A percentile compares a stretch with the other conserved stretches of the same genome.
Conservation (phyloP, 495 filamentous ascomycete species). For the Aspergillus olivimuriae region DNA sequence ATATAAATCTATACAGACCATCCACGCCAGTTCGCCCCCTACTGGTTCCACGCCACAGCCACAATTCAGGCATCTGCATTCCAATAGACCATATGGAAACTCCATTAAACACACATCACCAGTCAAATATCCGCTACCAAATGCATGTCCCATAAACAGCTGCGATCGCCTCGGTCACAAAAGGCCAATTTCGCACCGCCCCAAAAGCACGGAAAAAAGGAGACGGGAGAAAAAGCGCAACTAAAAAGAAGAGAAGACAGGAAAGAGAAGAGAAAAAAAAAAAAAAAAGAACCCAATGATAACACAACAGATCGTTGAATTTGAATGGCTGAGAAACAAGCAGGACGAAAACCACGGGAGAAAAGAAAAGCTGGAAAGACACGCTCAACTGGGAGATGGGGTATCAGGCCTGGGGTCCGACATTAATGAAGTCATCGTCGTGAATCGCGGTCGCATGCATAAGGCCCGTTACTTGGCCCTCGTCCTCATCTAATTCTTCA, state of each 20-base stretch:
- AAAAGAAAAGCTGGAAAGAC: constrained; percentile 13
- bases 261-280: constrained; percentile 3
- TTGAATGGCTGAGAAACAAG: constrained; percentile 1
- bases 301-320: background rate
- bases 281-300: background rate
- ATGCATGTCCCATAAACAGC: constrained; percentile 30
- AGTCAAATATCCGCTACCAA: constrained; percentile 16
- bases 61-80: constrained; percentile 6
- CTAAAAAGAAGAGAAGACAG: constrained; percentile 3
- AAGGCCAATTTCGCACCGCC: constrained; percentile 9
- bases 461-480: constrained; percentile 48
- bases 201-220: constrained; percentile 6
- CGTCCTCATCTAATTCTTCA: constrained; percentile 48
- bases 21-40: too few species aligned
- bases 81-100: constrained; percentile 13
- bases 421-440: constrained; percentile 45
- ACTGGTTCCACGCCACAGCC: constrained; percentile 8
- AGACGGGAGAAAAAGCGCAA: constrained; percentile 1
- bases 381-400: constrained; percentile 16
- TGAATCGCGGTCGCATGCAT: constrained; percentile 48
- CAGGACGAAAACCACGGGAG: constrained; percentile 9
- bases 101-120: constrained; percentile 15
- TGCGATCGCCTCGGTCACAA: constrained; percentile 21
- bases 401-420: constrained; percentile 38
- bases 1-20: too few species aligned